These are phyloP conservation scores for Striga hermonthica DNA, from an alignment of 305 asterid species.

Conservation along the genomic window DNA sequence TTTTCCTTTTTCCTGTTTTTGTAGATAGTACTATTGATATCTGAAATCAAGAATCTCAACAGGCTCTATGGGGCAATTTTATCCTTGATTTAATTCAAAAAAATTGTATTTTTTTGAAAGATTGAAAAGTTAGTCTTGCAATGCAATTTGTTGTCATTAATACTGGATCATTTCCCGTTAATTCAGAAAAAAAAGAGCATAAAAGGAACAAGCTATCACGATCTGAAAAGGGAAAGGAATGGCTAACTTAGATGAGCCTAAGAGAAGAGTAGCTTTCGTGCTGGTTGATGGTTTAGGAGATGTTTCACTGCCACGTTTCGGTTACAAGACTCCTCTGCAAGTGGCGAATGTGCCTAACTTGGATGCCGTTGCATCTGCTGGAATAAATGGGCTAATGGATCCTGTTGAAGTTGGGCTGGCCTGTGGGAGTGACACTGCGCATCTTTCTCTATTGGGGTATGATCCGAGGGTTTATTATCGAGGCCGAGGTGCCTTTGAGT, in stretches of 20 bases:
- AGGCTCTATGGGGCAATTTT: neutral
- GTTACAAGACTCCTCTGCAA: constrained; percentile 72
- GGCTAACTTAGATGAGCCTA: constrained; percentile 64
- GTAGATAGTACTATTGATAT: neutral
- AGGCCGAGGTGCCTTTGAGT: constrained; percentile 95
- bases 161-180: neutral
- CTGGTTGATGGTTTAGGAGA: constrained; percentile 91
- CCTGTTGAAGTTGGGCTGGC: constrained; percentile 94
- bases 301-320: constrained; percentile 76
- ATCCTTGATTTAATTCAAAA: neutral
- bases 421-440: constrained; percentile 97
- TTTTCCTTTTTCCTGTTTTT: neutral
- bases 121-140: neutral
- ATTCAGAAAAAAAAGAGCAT: neutral
- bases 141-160: neutral
- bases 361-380: constrained; percentile 85
- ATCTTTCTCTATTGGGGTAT: constrained; percentile 83
- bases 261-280: constrained; percentile 86
- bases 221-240: constrained; percentile 30
- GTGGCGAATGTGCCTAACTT: constrained; percentile 65
- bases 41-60: neutral
- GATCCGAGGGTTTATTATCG: constrained; percentile 87
- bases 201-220: neutral
- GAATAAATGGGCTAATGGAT: constrained; percentile 92
- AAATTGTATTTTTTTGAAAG: neutral